Percentiles rank a stretch among this genome's conserved stretches.
Evolutionary conservation across 2,329 filamentous ascomycete species (phyloP).

Genomic region (Geosmithia putterillii): DNA sequence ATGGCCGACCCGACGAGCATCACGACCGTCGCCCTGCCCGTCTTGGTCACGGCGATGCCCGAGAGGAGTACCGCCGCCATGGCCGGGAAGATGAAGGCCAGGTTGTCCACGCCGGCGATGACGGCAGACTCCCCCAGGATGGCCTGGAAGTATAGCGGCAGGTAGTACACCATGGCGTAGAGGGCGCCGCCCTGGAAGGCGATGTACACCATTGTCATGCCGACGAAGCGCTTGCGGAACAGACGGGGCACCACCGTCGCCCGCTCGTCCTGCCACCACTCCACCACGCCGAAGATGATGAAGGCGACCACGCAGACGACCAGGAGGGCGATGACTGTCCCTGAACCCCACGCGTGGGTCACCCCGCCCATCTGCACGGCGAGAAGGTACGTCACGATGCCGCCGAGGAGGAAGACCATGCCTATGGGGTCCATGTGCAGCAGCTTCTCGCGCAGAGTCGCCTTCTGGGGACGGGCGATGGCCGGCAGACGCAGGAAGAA

Average conservation of each 20-base stretch:
- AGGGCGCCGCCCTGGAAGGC: slow-evolving; percentile 15
- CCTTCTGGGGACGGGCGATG: slow-evolving; percentile 18
- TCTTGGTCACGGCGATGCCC: background rate
- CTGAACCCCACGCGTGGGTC: slow-evolving; percentile 34
- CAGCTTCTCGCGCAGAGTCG: slow-evolving; percentile 22
- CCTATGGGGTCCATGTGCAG: slow-evolving; percentile 36
- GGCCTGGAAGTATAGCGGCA: slow-evolving; percentile 35
- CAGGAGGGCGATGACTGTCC: slow-evolving; percentile 36
- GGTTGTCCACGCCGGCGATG: slow-evolving; percentile 2
- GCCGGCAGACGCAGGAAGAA: slow-evolving; percentile 29
- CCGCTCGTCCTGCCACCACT: background rate
- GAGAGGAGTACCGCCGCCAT: background rate
- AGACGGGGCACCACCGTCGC: background rate
- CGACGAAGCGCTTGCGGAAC: background rate
- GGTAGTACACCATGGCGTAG: slow-evolving; percentile 14
- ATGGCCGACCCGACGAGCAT: slow-evolving; percentile 20
- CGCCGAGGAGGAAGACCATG: slow-evolving; percentile 33
- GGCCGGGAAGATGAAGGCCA: slow-evolving; percentile 2
- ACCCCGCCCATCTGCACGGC: slow-evolving; percentile 43
- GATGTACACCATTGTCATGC: slow-evolving; percentile 9
- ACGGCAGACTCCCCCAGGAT: slow-evolving; percentile 18
- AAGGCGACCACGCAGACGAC: slow-evolving; percentile 33
- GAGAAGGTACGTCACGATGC: slow-evolving; percentile 38
- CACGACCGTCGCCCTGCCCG: slow-evolving; percentile 17
- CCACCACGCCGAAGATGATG: slow-evolving; percentile 23